These are phyloP conservation scores for Apiotrichum brassicae DNA, from an alignment of 1,284 basidiomycete genomes.

Conservation along the genomic window DNA sequence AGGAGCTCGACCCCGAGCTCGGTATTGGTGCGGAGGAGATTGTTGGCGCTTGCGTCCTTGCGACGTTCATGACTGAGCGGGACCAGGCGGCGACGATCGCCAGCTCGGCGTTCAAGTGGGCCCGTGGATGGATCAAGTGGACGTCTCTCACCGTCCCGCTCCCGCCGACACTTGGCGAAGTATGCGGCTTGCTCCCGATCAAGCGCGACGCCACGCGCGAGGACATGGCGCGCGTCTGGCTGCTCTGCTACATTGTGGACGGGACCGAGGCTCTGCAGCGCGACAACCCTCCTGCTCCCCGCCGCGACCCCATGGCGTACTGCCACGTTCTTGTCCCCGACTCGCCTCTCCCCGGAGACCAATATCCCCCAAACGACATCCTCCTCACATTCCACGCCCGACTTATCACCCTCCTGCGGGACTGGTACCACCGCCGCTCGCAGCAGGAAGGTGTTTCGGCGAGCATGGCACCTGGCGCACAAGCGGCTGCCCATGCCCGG, in stretches of 20 bases:
- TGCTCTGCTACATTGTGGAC: conserved; percentile 39
- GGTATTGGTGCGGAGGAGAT: conserved; percentile 46
- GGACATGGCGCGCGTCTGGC: conserved; percentile 39
- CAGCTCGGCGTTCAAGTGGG: conserved; percentile 37
- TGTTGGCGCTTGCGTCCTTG: conserved; percentile 33
- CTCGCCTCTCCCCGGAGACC: conserved; percentile 12
- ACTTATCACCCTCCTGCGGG: conserved; percentile 29
- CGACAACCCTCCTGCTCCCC: conserved; percentile 13
- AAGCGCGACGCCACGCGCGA: conserved; percentile 27
- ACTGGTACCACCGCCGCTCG: conserved; percentile 24
- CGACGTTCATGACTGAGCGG: conserved; percentile 33
- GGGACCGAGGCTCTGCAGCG: conserved; percentile 27
- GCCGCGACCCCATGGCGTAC: conserved; percentile 23
- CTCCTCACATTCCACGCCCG: conserved; percentile 35
- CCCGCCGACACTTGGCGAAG: conserved; percentile 27
- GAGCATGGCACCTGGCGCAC: not conserved
- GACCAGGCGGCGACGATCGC: conserved; percentile 32
- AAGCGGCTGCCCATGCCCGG: conserved; percentile 3
- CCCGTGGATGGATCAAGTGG: conserved; percentile 39
- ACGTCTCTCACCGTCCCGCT: conserved; percentile 14
- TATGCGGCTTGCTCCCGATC: conserved; percentile 27
- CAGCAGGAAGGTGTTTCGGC: conserved; percentile 6
- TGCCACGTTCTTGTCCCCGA: conserved; percentile 22
- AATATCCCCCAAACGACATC: conserved; percentile 24
- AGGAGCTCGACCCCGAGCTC: conserved; percentile 37